A percentile compares a stretch with the other conserved stretches of the same genome.
Conservation (phyloP, 2,329 filamentous ascomycete species). For the Pseudogymnoascus sp. region DNA sequence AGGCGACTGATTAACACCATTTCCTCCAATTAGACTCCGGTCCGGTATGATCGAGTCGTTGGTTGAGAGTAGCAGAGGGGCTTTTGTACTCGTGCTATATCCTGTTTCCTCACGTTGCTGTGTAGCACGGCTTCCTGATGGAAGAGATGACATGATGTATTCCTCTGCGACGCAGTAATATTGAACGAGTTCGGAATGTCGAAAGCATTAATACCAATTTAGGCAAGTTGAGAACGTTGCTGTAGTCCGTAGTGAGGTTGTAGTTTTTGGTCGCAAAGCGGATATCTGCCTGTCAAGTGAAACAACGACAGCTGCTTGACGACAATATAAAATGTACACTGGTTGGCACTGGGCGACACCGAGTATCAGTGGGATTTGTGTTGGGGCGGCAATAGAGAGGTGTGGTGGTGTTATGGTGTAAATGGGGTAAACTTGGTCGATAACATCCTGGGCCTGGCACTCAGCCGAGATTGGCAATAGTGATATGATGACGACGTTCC, state of each 20-base stretch:
- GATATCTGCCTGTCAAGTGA: not conserved
- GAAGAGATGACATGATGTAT: not conserved
- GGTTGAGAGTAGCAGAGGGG: not conserved
- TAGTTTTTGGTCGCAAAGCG: not conserved
- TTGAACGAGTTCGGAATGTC: not conserved
- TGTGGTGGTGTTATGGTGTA: constrained; percentile 1
- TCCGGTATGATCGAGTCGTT: not conserved
- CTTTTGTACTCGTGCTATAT: not conserved
- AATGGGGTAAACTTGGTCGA: constrained; percentile 5
- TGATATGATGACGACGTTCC: constrained; percentile 7
- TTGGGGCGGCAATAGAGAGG: not conserved
- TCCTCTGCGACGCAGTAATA: constrained; percentile 3
- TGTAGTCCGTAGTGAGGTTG: not conserved
- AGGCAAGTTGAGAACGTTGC: not conserved
- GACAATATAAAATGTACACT: not conserved
- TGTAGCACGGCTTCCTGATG: not conserved
- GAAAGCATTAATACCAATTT: constrained; percentile 4
- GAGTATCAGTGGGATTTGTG: not conserved
- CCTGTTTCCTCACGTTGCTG: not conserved
- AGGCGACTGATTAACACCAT: constrained; percentile 19
- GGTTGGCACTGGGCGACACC: not conserved
- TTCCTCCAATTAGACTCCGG: constrained; percentile 4
- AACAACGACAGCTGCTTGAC: not conserved
- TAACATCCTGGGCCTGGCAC: constrained; percentile 1
- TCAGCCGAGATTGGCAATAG: constrained; percentile 8